Conservation (phyloP, 176 grass and related monocot genomes). For the Aegilops umbellulata region DNA sequence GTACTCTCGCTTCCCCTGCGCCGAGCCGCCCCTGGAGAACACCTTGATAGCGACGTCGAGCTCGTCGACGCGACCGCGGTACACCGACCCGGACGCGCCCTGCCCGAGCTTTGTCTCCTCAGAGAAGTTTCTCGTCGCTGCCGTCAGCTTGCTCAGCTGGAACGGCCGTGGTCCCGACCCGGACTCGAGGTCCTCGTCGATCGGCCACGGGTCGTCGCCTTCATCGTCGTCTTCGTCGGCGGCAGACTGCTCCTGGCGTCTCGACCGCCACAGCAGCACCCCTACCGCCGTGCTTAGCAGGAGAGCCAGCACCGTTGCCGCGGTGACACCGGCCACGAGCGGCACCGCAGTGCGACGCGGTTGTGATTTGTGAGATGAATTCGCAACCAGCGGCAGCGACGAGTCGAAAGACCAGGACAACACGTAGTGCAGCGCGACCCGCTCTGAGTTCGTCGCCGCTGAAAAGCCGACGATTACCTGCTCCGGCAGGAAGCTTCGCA, state of each 20-base stretch:
- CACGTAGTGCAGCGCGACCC: neutral
- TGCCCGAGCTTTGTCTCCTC: conserved; percentile 13
- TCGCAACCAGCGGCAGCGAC: neutral
- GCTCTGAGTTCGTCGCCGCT: neutral
- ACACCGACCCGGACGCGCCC: neutral
- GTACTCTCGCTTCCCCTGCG: conserved; percentile 45
- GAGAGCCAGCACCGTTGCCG: neutral
- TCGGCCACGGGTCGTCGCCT: neutral
- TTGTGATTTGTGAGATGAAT: neutral
- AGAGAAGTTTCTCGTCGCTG: conserved; percentile 5
- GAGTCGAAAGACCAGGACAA: conserved; percentile 23
- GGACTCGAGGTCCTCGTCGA: neutral
- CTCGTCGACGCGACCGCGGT: neutral
- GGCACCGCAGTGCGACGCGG: neutral
- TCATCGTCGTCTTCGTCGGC: neutral
- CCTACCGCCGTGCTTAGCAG: neutral
- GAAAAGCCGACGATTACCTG: conserved; percentile 1
- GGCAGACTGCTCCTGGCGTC: neutral
- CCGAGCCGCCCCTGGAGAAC: neutral
- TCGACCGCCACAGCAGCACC: neutral
- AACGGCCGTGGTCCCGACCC: neutral
- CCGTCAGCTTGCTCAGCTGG: neutral
- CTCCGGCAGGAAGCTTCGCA: neutral
- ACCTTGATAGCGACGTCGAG: neutral
- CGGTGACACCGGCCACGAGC: neutral